Conservation (phyloP, 2,329 filamentous ascomycete species). For the Endothia cerciana region DNA sequence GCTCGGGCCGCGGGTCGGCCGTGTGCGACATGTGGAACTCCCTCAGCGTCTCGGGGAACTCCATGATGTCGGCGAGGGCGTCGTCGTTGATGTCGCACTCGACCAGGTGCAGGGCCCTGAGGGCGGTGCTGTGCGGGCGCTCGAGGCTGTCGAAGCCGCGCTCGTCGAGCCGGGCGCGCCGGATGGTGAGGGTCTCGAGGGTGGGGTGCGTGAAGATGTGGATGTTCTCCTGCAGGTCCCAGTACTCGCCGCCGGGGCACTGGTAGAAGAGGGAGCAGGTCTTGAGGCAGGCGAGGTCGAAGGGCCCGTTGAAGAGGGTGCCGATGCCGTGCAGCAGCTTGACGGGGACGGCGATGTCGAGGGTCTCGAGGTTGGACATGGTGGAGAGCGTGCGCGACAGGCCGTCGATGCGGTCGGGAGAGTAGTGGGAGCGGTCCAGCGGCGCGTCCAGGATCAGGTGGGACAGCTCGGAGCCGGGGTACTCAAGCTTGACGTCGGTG, state of each 20-base stretch:
- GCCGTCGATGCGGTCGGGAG: slow-evolving; percentile 43
- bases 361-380: slow-evolving; percentile 54
- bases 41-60: slow-evolving; percentile 48
- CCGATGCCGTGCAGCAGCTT: slow-evolving; percentile 51
- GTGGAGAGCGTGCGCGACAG: slow-evolving; percentile 51
- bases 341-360: slow-evolving; percentile 51
- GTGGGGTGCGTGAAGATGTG: slow-evolving; percentile 56
- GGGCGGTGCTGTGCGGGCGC: slow-evolving; percentile 49
- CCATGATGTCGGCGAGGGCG: slow-evolving; percentile 44
- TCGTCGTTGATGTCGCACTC: slow-evolving; percentile 56
- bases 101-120: slow-evolving; percentile 49
- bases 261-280: slow-evolving; percentile 54
- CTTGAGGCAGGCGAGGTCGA: slow-evolving; percentile 53
- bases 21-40: slow-evolving; percentile 54
- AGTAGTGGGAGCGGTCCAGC: slow-evolving; percentile 40
- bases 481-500: slow-evolving; percentile 49
- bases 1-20: slow-evolving; percentile 43
- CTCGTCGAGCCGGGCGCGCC: slow-evolving; percentile 50
- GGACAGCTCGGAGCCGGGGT: slow-evolving; percentile 48
- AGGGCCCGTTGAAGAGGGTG: slow-evolving; percentile 53
- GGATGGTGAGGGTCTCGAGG: slow-evolving; percentile 50
- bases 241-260: slow-evolving; percentile 47
- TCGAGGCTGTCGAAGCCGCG: slow-evolving; percentile 53
- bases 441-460: slow-evolving; percentile 45
- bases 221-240: slow-evolving; percentile 56